Conservation (phyloP, 73 alveolate species). For the Paramecium pentaurelia region DNA sequence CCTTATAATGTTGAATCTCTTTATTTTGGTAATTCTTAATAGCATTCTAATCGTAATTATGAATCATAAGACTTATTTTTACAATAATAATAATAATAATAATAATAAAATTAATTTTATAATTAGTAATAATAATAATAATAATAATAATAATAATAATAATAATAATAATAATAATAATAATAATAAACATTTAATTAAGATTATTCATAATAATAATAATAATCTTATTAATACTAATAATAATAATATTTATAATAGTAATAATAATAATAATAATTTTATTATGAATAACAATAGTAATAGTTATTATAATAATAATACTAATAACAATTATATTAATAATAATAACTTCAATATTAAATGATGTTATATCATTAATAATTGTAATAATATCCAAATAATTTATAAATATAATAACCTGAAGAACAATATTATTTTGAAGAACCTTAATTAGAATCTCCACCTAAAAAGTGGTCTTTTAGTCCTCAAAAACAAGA, state of each 20-base stretch:
- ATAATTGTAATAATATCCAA: not conserved
- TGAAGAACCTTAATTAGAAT: not conserved
- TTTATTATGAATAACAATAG: not conserved
- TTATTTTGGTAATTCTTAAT: not conserved
- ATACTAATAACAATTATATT: not conserved
- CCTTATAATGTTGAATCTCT: not conserved
- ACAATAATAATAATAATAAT: not conserved
- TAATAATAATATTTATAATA: not conserved
- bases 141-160: not conserved
- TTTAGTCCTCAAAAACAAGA: constrained; percentile 20
- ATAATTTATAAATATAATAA: not conserved
- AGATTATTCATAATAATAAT: not conserved
- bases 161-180: not conserved
- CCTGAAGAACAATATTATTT: not conserved
- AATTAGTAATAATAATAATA: not conserved
- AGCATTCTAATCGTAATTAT: not conserved
- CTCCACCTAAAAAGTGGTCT: constrained; percentile 13
- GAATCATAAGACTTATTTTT: not conserved
- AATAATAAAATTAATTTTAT: not conserved
- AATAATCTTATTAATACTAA: no score
- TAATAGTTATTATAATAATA: not conserved
- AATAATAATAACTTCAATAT: not conserved
- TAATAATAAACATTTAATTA: not conserved
- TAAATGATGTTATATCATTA: not conserved
- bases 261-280: not conserved